Conservation (phyloP, 257 asterid species). For the Solanum piurae region DNA sequence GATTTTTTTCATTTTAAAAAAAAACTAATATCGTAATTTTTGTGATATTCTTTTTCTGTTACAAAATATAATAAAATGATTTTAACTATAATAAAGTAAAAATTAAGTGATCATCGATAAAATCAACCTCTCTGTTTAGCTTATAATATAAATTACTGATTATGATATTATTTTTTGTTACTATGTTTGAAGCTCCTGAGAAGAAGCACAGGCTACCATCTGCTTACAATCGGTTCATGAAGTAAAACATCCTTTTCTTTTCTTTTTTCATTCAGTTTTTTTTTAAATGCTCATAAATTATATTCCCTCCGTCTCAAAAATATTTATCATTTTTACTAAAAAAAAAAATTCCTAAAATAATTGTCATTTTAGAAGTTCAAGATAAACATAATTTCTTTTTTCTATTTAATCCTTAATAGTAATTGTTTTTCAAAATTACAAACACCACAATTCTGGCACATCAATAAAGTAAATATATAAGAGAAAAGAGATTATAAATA, state of each 20-base stretch:
- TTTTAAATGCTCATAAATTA: background rate
- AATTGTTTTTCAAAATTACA: no score
- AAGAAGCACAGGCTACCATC: conserved; percentile 98
- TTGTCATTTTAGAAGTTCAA: no score
- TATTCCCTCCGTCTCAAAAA: background rate
- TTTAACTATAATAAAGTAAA: background rate
- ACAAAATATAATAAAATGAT: background rate
- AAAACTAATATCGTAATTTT: background rate
- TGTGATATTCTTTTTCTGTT: background rate
- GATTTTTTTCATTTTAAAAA: background rate
- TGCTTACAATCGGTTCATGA: conserved; percentile 99
- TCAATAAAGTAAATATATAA: no score
- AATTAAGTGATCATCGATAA: background rate
- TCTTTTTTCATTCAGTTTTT: background rate
- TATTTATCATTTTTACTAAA: no score
- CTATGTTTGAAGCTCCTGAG: conserved; percentile 62
- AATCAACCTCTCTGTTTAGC: background rate
- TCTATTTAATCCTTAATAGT: background rate
- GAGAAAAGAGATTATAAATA: background rate
- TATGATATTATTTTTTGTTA: background rate
- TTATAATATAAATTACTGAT: background rate
- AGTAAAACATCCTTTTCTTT: conserved; percentile 21
- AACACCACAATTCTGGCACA: background rate
- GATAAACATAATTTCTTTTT: background rate
- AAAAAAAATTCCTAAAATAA: no score